Conservation (phyloP, 768 basidiomycete species). For the Gymnopilus junonius region DNA sequence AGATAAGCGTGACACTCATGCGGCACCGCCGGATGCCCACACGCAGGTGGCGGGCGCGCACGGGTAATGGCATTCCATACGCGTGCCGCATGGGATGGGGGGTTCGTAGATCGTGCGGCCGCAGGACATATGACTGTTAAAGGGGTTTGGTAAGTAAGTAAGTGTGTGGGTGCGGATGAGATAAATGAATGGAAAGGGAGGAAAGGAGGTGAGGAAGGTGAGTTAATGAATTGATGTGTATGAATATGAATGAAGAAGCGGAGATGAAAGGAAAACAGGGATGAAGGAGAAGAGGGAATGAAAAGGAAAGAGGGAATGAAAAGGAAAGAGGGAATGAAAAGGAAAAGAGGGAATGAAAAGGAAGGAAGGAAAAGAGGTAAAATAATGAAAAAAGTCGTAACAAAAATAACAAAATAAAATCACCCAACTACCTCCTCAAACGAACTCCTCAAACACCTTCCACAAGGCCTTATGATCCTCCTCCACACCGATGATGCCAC, state of each 20-base stretch:
- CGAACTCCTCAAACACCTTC: constrained; percentile 81
- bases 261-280: too few relatives aligned
- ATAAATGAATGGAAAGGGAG: too few relatives aligned
- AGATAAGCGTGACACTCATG: constrained; percentile 91
- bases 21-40: constrained; percentile 79
- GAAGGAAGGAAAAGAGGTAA: too few relatives aligned
- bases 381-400: too few relatives aligned
- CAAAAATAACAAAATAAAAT: too few relatives aligned
- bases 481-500: constrained; percentile 81
- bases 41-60: constrained; percentile 72
- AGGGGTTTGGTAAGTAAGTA: too few relatives aligned
- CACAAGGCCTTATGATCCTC: constrained; percentile 86
- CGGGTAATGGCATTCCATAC: constrained; percentile 77
- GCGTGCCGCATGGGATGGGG: constrained; percentile 86
- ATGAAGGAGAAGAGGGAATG: too few relatives aligned
- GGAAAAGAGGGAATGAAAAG: not conserved
- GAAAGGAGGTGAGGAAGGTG: not conserved
- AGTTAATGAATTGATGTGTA: too few relatives aligned
- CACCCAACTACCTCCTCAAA: constrained; percentile 92
- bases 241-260: too few relatives aligned
- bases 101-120: constrained; percentile 88
- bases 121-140: constrained; percentile 83
- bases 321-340: too few relatives aligned
- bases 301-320: too few relatives aligned
- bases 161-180: too few relatives aligned